Evolutionary conservation across 2,329 filamentous ascomycete species (phyloP).

Genomic region (Neopestalotiopsis clavispora): DNA sequence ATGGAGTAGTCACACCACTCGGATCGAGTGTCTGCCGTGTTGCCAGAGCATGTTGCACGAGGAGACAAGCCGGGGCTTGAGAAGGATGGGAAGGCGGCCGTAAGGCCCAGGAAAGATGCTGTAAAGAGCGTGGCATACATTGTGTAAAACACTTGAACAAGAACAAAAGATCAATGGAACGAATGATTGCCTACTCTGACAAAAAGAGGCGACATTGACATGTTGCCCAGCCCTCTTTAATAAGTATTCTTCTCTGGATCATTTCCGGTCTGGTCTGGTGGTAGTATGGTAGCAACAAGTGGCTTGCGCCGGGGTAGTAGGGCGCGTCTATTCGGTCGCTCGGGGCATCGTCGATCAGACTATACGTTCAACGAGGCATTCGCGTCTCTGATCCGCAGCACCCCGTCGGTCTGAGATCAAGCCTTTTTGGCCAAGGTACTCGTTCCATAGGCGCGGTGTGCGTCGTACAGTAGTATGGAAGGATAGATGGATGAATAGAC

Average conservation of each 20-base stretch:
- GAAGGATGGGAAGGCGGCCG: conserved; percentile 13
- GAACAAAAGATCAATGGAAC: not conserved
- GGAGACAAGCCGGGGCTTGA: conserved; percentile 4
- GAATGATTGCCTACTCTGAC: not conserved
- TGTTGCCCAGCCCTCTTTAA: not conserved
- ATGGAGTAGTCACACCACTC: conserved; percentile 44
- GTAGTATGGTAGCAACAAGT: not conserved
- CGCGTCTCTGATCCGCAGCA: conserved; percentile 6
- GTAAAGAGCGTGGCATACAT: conserved; percentile 14
- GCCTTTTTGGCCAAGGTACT: conserved; percentile 1
- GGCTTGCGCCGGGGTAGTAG: not conserved
- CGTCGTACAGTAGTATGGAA: not conserved
- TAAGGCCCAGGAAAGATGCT: conserved; percentile 14
- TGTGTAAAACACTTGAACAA: not conserved
- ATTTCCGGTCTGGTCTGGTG: not conserved
- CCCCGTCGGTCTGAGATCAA: not conserved
- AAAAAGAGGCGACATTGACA: not conserved
- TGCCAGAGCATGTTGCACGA: conserved; percentile 12
- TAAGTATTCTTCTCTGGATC: not conserved
- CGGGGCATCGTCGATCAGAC: not conserved
- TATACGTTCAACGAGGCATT: conserved; percentile 5
- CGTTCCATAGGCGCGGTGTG: not conserved
- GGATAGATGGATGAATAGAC: not conserved
- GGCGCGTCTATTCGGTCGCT: not conserved
- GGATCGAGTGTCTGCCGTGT: conserved; percentile 12